Percentiles rank a stretch among this genome's conserved stretches.
These are phyloP conservation scores for Pseudevernia furfuracea DNA, from an alignment of 495 filamentous ascomycete genomes.

Conservation along the genomic window DNA sequence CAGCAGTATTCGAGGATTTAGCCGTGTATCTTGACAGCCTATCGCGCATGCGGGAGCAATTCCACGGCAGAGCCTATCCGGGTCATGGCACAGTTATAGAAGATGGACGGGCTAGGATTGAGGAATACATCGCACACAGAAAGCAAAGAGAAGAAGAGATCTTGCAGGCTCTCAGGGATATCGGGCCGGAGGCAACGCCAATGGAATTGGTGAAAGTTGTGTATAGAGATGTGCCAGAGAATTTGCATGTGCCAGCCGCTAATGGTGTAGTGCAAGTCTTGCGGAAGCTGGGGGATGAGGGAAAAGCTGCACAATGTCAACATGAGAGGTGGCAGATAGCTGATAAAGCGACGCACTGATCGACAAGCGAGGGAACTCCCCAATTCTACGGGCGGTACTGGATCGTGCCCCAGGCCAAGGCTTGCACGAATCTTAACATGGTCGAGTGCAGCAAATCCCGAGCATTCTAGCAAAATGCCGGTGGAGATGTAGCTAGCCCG, in stretches of 20 bases:
- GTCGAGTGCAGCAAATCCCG: background rate
- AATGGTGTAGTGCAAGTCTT: constrained; percentile 61
- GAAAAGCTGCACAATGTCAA: constrained; percentile 45
- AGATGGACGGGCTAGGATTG: constrained; percentile 55
- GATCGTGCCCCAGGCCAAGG: background rate
- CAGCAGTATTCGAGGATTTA: constrained; percentile 84
- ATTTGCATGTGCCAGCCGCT: constrained; percentile 64
- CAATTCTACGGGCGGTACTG: too few relatives aligned
- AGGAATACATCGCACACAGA: constrained; percentile 78
- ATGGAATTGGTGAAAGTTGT: constrained; percentile 81
- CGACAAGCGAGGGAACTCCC: background rate
- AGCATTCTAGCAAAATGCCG: background rate
- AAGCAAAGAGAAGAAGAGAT: constrained; percentile 75
- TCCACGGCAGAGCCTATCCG: constrained; percentile 70
- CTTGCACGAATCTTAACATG: background rate
- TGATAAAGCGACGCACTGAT: constrained; percentile 24
- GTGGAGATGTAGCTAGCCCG: background rate
- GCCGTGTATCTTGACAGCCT: constrained; percentile 64
- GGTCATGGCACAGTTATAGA: constrained; percentile 64
- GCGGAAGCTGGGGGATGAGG: constrained; percentile 60
- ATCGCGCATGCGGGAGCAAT: constrained; percentile 57
- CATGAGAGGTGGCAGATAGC: constrained; percentile 48
- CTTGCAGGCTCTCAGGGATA: constrained; percentile 51
- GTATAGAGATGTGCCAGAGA: constrained; percentile 70
- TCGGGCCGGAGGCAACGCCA: constrained; percentile 40